Evolutionary conservation across 768 basidiomycete genomes (phyloP).

Genomic region (Serendipita indica): DNA sequence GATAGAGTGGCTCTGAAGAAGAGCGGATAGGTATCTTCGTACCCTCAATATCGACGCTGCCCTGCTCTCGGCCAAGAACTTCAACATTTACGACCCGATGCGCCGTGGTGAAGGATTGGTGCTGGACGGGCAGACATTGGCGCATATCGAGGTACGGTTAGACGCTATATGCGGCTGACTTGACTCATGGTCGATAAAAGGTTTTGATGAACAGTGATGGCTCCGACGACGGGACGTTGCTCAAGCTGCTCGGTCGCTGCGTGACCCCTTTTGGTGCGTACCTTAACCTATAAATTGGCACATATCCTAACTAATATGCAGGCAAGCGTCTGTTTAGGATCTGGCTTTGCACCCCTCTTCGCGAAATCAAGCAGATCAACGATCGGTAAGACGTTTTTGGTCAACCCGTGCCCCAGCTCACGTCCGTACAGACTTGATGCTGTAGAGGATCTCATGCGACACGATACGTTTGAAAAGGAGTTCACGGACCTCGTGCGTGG

Average conservation of each 20-base stretch:
- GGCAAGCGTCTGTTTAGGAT: constrained; percentile 92
- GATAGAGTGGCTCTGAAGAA: not conserved
- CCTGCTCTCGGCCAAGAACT: constrained; percentile 89
- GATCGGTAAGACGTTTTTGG: constrained; percentile 41
- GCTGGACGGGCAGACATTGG: constrained; percentile 87
- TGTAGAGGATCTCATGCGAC: constrained; percentile 74
- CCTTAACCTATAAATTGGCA: constrained; percentile 3
- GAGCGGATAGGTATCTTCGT: constrained; percentile 51
- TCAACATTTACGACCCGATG: constrained; percentile 95
- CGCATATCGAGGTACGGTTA: constrained; percentile 81
- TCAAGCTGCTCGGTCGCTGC: constrained; percentile 69
- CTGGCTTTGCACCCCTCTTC: constrained; percentile 89
- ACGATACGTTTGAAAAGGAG: constrained; percentile 58
- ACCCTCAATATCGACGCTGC: constrained; percentile 94
- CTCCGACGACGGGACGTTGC: constrained; percentile 75
- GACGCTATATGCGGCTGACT: constrained; percentile 4
- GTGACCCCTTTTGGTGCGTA: constrained; percentile 76
- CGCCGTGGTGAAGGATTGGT: constrained; percentile 61
- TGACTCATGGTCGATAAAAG: constrained; percentile 24
- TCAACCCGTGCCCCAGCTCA: not conserved
- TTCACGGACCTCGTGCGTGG: constrained; percentile 68
- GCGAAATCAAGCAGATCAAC: constrained; percentile 71
- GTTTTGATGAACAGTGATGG: constrained; percentile 88
- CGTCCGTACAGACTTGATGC: constrained; percentile 60
- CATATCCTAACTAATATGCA: constrained; percentile 19